These are phyloP conservation scores for Aspergillus uvarum DNA, from an alignment of 2,329 filamentous ascomycete species.

Conservation along the genomic window DNA sequence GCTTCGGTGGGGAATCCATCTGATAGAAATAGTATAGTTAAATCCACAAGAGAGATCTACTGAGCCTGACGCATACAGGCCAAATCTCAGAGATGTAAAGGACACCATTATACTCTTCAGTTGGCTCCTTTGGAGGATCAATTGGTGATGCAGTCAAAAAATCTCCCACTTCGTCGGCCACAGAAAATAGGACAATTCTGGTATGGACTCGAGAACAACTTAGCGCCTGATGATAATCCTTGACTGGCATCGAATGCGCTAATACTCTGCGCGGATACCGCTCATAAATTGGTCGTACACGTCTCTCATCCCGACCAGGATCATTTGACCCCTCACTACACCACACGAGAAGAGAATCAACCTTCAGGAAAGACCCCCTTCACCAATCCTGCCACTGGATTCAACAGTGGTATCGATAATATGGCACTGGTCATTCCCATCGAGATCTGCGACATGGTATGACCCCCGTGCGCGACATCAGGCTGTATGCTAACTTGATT, in stretches of 20 bases:
- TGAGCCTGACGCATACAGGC: too few species aligned
- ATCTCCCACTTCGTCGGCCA: background rate
- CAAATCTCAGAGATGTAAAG: too few species aligned
- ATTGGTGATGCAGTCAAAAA: background rate
- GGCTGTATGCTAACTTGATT: background rate
- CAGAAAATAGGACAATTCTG: background rate
- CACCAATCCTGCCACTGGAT: background rate
- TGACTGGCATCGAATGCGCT: background rate
- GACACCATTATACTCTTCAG: too few species aligned
- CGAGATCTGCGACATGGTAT: conserved; percentile 1
- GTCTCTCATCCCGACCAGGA: background rate
- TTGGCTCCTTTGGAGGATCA: background rate
- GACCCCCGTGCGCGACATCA: background rate
- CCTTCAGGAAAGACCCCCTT: background rate
- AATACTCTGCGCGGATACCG: background rate
- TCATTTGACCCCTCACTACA: background rate
- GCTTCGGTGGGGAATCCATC: too few species aligned
- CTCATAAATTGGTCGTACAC: background rate
- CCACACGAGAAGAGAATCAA: background rate
- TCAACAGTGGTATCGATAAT: background rate
- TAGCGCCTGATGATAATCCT: background rate
- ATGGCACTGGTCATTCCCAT: background rate
- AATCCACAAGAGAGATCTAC: too few species aligned
- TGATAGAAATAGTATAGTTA: too few species aligned
- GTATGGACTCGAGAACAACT: background rate